A percentile compares a stretch with the other conserved stretches of the same genome.
These are phyloP conservation scores for Fusarium keratoplasticum DNA, from an alignment of 2,329 filamentous ascomycete genomes.

Conservation along the genomic window DNA sequence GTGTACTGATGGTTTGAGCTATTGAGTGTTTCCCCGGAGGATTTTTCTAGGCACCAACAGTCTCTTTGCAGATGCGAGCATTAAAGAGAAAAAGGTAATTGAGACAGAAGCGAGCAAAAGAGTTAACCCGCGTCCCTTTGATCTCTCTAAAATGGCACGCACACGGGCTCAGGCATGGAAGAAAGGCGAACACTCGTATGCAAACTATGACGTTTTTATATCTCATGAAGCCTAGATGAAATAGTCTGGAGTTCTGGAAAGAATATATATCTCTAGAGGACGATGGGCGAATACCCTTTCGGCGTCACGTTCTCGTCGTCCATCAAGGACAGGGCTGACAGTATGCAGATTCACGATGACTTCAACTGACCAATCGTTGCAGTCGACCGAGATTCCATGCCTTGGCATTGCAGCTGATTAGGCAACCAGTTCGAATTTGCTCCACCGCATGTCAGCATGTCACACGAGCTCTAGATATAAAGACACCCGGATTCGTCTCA, in stretches of 20 bases:
- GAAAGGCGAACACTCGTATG: neutral
- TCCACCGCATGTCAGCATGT: too few species aligned
- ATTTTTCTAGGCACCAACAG: neutral
- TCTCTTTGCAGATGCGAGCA: neutral
- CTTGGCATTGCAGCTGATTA: neutral
- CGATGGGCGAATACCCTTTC: neutral
- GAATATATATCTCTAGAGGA: neutral
- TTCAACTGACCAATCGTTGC: neutral
- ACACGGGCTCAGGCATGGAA: neutral
- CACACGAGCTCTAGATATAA: neutral
- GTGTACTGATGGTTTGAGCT: neutral
- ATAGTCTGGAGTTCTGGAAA: neutral
- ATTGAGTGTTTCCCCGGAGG: neutral
- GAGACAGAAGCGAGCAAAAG: neutral
- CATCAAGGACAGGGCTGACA: neutral
- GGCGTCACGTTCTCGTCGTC: neutral
- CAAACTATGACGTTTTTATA: neutral
- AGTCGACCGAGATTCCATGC: neutral
- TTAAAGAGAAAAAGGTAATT: neutral
- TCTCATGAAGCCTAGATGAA: neutral
- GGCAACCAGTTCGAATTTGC: neutral
- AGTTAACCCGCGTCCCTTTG: too few species aligned
- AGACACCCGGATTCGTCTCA: neutral
- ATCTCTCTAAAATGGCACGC: neutral
- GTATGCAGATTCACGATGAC: neutral